phyloP scores from a whole-genome alignment of 2,329 filamentous ascomycete genomes.

The Lecanicillium sp. region DNA sequence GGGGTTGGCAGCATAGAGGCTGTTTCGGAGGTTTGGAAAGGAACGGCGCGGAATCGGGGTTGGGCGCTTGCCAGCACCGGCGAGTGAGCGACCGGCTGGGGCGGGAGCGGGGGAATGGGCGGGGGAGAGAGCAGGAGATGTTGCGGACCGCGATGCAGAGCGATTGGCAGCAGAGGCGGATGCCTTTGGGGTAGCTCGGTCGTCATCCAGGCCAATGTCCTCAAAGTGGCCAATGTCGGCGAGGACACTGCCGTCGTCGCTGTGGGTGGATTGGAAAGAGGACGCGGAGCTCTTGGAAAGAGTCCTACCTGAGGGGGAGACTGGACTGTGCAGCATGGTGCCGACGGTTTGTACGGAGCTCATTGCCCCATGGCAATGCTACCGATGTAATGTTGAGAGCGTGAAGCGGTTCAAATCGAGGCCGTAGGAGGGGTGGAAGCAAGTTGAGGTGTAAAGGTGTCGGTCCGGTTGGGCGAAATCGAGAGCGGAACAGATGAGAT shows the following conservation, averaged over 20 bases:
- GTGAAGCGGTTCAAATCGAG: no score
- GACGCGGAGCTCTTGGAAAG: conserved; percentile 83
- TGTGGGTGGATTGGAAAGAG: conserved; percentile 72
- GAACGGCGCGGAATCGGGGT: conserved; percentile 29
- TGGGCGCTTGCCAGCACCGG: conserved; percentile 17
- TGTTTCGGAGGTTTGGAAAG: conserved; percentile 36
- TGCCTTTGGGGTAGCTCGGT: conserved; percentile 38
- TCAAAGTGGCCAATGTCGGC: conserved; percentile 80
- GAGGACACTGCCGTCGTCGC: conserved; percentile 62
- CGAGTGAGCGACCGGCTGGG: conserved; percentile 20
- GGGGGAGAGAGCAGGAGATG: conserved; percentile 7
- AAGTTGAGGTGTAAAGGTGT: no score
- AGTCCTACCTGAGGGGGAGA: conserved; percentile 54
- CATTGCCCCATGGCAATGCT: conserved; percentile 24
- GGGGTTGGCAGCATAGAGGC: conserved; percentile 38
- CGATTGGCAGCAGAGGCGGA: conserved; percentile 35
- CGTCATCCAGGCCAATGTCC: conserved; percentile 78
- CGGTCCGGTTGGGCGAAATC: no score
- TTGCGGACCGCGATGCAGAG: conserved; percentile 17
- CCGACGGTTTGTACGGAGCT: conserved; percentile 22
- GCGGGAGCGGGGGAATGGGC: conserved; percentile 14
- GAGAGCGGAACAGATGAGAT: no score
- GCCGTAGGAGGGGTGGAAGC: no score
- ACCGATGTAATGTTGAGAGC: no score
- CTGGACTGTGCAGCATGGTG: conserved; percentile 23